These are phyloP conservation scores for Neoscytalidium dimidiatum DNA, from an alignment of 2,329 filamentous ascomycete species.

Conservation along the genomic window DNA sequence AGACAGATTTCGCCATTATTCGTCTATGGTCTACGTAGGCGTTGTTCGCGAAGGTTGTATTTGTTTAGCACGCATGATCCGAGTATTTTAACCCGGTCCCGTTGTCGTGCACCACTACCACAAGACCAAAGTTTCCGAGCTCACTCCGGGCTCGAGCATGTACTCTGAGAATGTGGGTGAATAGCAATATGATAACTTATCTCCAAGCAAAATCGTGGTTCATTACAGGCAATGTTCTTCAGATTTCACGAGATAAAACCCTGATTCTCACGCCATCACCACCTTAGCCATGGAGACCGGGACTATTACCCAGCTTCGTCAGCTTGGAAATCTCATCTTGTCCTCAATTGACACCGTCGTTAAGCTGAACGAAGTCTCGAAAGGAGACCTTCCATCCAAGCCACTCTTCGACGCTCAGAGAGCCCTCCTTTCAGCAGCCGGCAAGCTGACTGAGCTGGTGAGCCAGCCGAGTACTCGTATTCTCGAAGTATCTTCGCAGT, in stretches of 20 bases:
- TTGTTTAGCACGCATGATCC: background rate
- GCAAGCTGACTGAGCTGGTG: slow-evolving; percentile 37
- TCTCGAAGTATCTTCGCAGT: slow-evolving; percentile 37
- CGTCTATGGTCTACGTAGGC: too few relatives aligned
- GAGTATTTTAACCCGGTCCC: background rate
- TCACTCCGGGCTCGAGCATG: background rate
- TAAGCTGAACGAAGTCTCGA: background rate
- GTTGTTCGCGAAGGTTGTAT: background rate
- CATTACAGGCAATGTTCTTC: too few relatives aligned
- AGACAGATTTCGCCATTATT: slow-evolving; percentile 6
- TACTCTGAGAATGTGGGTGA: too few relatives aligned
- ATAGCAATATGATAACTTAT: too few relatives aligned
- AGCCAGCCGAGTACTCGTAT: slow-evolving; percentile 34
- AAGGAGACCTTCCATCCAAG: slow-evolving; percentile 15
- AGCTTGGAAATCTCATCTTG: background rate
- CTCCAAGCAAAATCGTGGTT: too few relatives aligned
- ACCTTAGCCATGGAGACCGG: background rate
- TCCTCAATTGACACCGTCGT: slow-evolving; percentile 3
- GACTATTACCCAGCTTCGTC: background rate
- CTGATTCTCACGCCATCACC: background rate
- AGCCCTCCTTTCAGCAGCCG: slow-evolving; percentile 34
- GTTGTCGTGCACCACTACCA: background rate
- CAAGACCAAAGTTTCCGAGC: too few relatives aligned
- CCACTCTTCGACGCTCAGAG: slow-evolving; percentile 37
- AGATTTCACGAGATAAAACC: too few relatives aligned